These are phyloP conservation scores for Sugiyamaella floridensis DNA, from an alignment of 805 yeast genomes.

Conservation along the genomic window DNA sequence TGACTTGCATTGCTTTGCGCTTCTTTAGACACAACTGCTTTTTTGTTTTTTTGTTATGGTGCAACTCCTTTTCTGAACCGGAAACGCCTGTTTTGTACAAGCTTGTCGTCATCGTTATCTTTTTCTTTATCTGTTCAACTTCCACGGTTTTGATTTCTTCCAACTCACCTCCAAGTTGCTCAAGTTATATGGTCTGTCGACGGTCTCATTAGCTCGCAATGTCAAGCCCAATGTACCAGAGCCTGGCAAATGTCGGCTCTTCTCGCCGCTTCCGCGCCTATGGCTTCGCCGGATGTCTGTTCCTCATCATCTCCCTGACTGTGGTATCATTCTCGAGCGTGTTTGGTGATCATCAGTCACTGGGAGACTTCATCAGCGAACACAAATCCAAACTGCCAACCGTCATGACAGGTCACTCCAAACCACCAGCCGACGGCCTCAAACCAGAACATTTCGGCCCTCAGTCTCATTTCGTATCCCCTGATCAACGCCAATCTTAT, in stretches of 20 bases:
- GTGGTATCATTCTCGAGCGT: slow-evolving; percentile 20
- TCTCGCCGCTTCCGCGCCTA: neutral
- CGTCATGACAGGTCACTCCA: neutral
- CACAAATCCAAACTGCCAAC: neutral
- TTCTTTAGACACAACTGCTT: no score
- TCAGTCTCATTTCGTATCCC: neutral
- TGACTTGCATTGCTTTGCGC: neutral
- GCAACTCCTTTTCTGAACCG: no score
- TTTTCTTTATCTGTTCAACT: no score
- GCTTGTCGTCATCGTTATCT: no score
- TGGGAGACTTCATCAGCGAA: neutral
- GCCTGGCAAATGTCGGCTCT: neutral
- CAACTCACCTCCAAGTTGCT: no score
- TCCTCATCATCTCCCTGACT: slow-evolving; percentile 28
- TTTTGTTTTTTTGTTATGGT: no score
- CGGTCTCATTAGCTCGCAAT: neutral
- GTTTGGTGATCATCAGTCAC: neutral
- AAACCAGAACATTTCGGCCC: neutral
- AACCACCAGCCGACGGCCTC: neutral
- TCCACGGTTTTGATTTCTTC: no score
- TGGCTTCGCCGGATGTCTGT: neutral
- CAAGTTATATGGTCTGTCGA: no score
- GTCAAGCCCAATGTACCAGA: neutral
- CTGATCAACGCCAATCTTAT: slow-evolving; percentile 1
- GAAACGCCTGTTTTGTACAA: no score